Evolutionary conservation across 305 asterid genomes (phyloP), one percentile per base, ranked within the genome.

Genomic region (Fraxinus velutina): DNA sequence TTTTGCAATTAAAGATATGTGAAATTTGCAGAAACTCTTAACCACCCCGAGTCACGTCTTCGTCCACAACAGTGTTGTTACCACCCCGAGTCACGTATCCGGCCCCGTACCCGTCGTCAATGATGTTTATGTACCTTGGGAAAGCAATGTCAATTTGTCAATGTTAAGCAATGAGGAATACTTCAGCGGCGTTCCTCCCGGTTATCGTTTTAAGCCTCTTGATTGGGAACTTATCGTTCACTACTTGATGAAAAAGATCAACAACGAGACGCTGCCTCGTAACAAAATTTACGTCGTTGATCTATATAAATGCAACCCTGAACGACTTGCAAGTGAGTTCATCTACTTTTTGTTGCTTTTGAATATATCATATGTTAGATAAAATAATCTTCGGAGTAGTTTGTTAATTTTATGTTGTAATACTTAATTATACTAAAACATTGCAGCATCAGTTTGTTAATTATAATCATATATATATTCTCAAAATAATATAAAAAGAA

Each of bases 201-300:
- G 84, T 12, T 84, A 75, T 30, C 83, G 76, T 21, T 84, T 84
- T 74, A 27, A 71, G 27, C 87, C 87, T 2, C 21, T 0, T 2
- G 84, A 80, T 10, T 2, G 32, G 2, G 87, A 84, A 17, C 84
- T 84, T 27, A 57, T 84, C 9, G 6, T 55, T 21, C 30, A 57
- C 34, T 84, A 80, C 44, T n/a, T 80, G 44, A 42, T 0, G 24
- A 84, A 17, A 60, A 80, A 57, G 82, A 37, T 84, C 9, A 39
- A 44, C 57, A 24, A 73, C n/a, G 15, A 70, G 1, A 12, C 3
- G 1, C 62, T 84, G 2, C 87, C 87, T n/a, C 62, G 12, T 10
- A 39, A 80, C 27, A 57, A 55, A 12, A 84, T 80, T 22, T 37
- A n/a, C 10, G 77, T 60, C 4, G 78, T 77, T 2, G 64, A 84